Conservation (phyloP, 805 yeast species). For the Candida nitratophila region DNA sequence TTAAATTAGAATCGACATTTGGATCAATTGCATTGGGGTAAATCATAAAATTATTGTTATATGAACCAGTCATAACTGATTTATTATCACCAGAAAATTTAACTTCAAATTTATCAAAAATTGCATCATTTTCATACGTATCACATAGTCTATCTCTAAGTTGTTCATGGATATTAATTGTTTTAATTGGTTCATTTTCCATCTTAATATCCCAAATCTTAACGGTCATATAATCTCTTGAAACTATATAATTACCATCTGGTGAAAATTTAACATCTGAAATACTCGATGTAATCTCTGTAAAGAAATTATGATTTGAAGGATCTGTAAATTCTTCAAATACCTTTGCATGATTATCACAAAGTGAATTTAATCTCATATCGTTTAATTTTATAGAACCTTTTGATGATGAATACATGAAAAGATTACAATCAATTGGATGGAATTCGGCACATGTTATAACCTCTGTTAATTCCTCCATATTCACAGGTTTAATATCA, state of each 20-base stretch:
- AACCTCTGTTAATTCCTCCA: conserved; percentile 98
- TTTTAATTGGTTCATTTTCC: conserved; percentile 92
- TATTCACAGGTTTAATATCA: conserved; percentile 94
- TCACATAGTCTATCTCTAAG: conserved; percentile 90
- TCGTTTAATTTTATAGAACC: conserved; percentile 94
- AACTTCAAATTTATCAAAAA: conserved; percentile 96
- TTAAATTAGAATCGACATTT: conserved; percentile 7
- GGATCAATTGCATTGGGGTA: conserved; percentile 72
- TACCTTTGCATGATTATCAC: conserved; percentile 81
- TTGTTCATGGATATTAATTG: conserved; percentile 93
- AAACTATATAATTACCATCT: conserved; percentile 92
- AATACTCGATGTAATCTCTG: conserved; percentile 92
- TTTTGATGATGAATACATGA: conserved; percentile 92
- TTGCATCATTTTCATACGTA: conserved; percentile 97
- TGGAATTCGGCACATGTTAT: conserved; percentile 96
- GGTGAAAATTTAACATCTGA: conserved; percentile 88
- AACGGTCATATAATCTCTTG: conserved; percentile 94
- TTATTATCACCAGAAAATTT: conserved; percentile 90
- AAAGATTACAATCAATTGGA: conserved; percentile 84
- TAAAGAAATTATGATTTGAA: conserved; percentile 86
- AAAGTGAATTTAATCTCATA: conserved; percentile 91
- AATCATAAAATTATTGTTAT: conserved; percentile 94
- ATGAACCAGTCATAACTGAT: conserved; percentile 93
- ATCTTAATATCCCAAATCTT: conserved; percentile 97
- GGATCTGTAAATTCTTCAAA: conserved; percentile 95